These are phyloP conservation scores for Pyrenochaeta sp. DNA, from an alignment of 2,329 filamentous ascomycete species.

Conservation along the genomic window DNA sequence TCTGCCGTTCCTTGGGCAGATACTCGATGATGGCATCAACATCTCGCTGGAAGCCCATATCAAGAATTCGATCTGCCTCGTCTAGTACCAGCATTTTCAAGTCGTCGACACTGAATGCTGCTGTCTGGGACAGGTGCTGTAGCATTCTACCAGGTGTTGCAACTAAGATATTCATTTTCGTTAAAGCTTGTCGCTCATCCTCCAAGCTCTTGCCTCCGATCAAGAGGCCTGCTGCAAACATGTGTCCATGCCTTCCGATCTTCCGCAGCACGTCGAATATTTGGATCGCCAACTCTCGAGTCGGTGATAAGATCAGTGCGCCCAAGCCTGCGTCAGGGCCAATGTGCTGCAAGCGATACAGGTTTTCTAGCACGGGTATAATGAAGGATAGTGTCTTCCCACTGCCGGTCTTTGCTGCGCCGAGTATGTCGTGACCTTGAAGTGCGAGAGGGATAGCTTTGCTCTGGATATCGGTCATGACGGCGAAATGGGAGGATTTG, in stretches of 20 bases:
- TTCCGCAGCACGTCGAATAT: conserved; percentile 95
- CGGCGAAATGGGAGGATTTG: conserved; percentile 86
- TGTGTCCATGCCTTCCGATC: conserved; percentile 81
- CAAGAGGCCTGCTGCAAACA: conserved; percentile 89
- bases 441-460: conserved; percentile 88
- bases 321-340: conserved; percentile 86
- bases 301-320: conserved; percentile 91
- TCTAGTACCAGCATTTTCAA: conserved; percentile 93
- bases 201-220: conserved; percentile 92
- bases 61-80: conserved; percentile 95
- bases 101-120: conserved; percentile 87
- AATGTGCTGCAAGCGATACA: conserved; percentile 89
- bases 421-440: conserved; percentile 86
- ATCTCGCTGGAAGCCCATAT: conserved; percentile 92
- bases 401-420: conserved; percentile 93
- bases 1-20: conserved; percentile 84
- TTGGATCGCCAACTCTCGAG: conserved; percentile 92
- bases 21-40: conserved; percentile 95
- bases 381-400: conserved; percentile 96
- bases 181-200: conserved; percentile 84
- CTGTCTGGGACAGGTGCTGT: conserved; percentile 94
- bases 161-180: conserved; percentile 95
- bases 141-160: conserved; percentile 95
- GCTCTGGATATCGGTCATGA: conserved; percentile 89
- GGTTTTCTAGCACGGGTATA: conserved; percentile 88